phyloP scores from a whole-genome alignment of 164 flowering plant species.

The Nelumbo lutea region DNA sequence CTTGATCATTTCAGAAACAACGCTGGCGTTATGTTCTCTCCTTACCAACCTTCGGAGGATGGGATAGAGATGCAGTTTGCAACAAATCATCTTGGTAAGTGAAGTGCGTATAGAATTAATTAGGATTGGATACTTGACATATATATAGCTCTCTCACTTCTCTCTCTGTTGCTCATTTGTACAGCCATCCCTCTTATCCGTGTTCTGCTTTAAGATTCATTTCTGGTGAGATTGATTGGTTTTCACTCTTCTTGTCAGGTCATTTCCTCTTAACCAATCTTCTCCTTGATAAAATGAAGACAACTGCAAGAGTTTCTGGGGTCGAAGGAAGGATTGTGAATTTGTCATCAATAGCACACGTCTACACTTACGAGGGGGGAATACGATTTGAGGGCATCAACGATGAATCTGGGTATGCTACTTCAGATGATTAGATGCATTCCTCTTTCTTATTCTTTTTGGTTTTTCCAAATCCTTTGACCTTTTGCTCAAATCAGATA shows the following conservation, averaged over 20 bases:
- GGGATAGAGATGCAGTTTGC: constrained; percentile 89
- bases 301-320: constrained; percentile 60
- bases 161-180: too few species aligned
- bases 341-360: constrained; percentile 81
- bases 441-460: background rate
- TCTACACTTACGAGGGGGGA: constrained; percentile 56
- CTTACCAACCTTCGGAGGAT: constrained; percentile 75
- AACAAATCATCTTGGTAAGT: constrained; percentile 84
- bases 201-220: too few species aligned
- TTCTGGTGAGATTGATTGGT: too few species aligned
- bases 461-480: too few species aligned
- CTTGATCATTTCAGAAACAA: constrained; percentile 61
- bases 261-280: constrained; percentile 88
- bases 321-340: constrained; percentile 89
- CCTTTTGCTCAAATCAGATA: constrained; percentile 41
- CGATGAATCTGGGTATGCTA: constrained; percentile 42
- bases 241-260: constrained; percentile 42
- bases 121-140: too few species aligned
- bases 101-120: background rate
- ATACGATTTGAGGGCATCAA: constrained; percentile 63
- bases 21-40: constrained; percentile 96
- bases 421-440: background rate
- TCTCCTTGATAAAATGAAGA: constrained; percentile 87
- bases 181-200: too few species aligned
- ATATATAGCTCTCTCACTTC: too few species aligned